phyloP scores from a whole-genome alignment of 371 early-diverging fungal genomes.

The Sporodiniella umbellata region DNA sequence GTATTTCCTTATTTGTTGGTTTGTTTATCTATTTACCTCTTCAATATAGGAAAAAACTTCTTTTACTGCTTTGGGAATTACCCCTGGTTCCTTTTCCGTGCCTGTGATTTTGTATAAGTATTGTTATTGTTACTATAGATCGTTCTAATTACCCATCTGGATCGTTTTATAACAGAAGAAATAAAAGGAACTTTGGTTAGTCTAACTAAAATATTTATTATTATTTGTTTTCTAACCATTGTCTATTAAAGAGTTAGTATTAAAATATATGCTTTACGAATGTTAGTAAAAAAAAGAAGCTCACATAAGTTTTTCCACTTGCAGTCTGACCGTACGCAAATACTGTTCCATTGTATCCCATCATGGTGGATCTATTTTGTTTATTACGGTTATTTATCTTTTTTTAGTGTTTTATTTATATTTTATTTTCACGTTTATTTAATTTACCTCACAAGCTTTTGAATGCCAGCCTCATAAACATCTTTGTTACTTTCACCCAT shows the following conservation, averaged over 20 bases:
- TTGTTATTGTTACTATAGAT: not conserved
- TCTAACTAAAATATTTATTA: too few species aligned
- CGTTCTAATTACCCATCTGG: constrained; percentile 3
- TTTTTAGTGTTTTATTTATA: not conserved
- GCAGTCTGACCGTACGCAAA: constrained; percentile 98
- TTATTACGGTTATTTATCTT: not conserved
- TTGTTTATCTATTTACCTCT: constrained; percentile 29
- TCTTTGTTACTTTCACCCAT: constrained; percentile 24
- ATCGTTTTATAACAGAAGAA: too few species aligned
- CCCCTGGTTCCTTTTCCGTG: constrained; percentile 42
- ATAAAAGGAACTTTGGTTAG: too few species aligned
- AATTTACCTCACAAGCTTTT: constrained; percentile 31
- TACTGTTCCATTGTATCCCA: constrained; percentile 70
- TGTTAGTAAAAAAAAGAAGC: constrained; percentile 3
- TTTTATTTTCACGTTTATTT: not conserved
- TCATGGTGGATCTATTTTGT: constrained; percentile 47
- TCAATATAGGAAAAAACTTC: constrained; percentile 46
- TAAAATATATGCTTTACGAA: too few species aligned
- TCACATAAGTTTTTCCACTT: constrained; percentile 90
- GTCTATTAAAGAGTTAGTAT: constrained; percentile 12
- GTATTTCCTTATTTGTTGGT: too few species aligned
- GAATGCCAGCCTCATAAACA: constrained; percentile 28
- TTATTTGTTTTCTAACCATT: constrained; percentile 15
- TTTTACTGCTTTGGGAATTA: constrained; percentile 43
- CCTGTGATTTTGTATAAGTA: constrained; percentile 44